phyloP scores from a whole-genome alignment of 257 asterid genomes.

The Nicotiana otophora region DNA sequence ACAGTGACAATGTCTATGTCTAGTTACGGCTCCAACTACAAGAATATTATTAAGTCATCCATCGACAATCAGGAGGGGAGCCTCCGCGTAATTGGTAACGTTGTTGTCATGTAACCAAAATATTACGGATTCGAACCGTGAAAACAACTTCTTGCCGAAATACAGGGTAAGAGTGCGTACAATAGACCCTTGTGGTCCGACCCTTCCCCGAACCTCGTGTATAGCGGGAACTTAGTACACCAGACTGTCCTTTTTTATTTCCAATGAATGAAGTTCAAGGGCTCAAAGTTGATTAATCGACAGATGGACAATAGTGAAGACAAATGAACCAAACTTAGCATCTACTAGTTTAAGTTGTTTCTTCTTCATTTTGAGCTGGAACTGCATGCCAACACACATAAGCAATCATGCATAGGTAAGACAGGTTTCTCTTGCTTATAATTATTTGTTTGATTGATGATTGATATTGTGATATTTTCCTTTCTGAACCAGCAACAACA shows the following conservation, averaged over 20 bases:
- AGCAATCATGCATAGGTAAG: neutral
- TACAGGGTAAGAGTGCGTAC: no score
- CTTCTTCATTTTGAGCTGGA: conserved; percentile 2
- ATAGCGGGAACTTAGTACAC: accelerated
- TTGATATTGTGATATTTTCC: neutral
- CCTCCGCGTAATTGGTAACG: accelerated
- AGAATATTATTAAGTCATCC: neutral
- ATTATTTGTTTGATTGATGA: neutral
- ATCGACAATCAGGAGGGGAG: no score
- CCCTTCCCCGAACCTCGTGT: accelerated
- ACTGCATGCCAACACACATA: neutral
- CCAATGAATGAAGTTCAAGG: neutral
- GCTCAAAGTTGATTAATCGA: neutral
- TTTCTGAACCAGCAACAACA: neutral
- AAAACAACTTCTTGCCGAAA: no score
- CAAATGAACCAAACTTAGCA: no score
- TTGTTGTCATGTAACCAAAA: no score
- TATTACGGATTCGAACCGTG: no score
- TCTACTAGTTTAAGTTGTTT: neutral
- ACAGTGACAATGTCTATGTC: neutral
- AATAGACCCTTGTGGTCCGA: no score
- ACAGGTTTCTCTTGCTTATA: neutral
- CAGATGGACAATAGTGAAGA: neutral
- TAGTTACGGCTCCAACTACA: neutral
- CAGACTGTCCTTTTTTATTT: neutral